Percentiles rank a stretch among this genome's conserved stretches.
phyloP scores from a whole-genome alignment of 306 rosid genomes.

The Begonia peltatifolia region DNA sequence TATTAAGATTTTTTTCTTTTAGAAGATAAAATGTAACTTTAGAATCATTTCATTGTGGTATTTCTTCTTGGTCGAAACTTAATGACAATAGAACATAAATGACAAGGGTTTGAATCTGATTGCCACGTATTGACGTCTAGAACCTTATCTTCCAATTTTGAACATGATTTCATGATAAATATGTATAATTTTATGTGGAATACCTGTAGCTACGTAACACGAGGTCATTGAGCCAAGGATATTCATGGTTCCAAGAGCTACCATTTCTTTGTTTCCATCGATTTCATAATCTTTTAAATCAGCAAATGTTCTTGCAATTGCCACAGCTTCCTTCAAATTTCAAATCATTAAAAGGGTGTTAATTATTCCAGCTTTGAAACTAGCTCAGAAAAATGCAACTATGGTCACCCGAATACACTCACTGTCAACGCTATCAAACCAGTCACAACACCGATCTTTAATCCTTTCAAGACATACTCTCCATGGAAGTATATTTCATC shows the following conservation, averaged over 20 bases:
- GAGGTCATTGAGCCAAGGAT: conserved; percentile 74
- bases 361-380: too few species aligned
- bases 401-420: conserved; percentile 7
- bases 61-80: too few species aligned
- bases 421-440: conserved; percentile 76
- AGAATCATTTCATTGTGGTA: not conserved
- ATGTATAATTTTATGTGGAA: not conserved
- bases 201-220: conserved; percentile 62
- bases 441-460: conserved; percentile 46
- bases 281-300: conserved; percentile 56
- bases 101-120: too few species aligned
- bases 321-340: conserved; percentile 60
- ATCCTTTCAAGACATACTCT: conserved; percentile 30
- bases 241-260: conserved; percentile 86
- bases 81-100: too few species aligned
- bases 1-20: not conserved
- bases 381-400: too few species aligned
- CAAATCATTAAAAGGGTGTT: too few species aligned
- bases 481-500: conserved; percentile 49
- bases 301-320: conserved; percentile 92
- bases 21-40: too few species aligned
- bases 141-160: too few species aligned
- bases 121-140: too few species aligned
- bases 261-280: conserved; percentile 90
- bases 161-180: too few species aligned